A percentile compares a stretch with the other conserved stretches of the same genome.
Conservation (phyloP, 2,329 filamentous ascomycete species). For the Chaetomium globosum region DNA sequence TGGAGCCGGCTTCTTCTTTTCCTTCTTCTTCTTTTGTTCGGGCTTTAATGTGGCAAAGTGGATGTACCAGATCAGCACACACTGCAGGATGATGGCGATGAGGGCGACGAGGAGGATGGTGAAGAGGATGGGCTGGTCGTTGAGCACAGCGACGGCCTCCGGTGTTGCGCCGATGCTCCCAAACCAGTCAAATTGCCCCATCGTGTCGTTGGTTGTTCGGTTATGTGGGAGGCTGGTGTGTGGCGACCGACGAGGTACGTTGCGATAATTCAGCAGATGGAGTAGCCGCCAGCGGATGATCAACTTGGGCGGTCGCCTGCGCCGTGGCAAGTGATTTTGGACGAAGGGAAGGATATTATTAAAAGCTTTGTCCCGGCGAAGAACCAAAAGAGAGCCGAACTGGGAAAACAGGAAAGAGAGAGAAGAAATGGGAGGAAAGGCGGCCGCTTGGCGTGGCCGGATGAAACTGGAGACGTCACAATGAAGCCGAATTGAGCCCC, state of each 20-base stretch:
- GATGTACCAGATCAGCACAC: conserved; percentile 58
- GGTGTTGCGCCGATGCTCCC: conserved; percentile 59
- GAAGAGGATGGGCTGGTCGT: conserved; percentile 64
- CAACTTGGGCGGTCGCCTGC: conserved; percentile 23
- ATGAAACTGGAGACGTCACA: conserved; percentile 40
- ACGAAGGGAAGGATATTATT: conserved; percentile 18
- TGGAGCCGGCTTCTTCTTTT: conserved; percentile 45
- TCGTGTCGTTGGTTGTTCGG: conserved; percentile 31
- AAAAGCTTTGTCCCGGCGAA: not conserved
- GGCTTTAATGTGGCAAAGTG: conserved; percentile 63
- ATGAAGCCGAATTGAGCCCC: conserved; percentile 27
- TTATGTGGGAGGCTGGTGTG: conserved; percentile 2
- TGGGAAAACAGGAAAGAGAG: conserved; percentile 18
- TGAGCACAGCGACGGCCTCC: conserved; percentile 61
- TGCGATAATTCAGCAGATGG: not conserved
- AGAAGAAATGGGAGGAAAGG: conserved; percentile 29
- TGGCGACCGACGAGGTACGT: not conserved
- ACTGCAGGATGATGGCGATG: conserved; percentile 51
- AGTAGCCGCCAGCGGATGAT: conserved; percentile 15
- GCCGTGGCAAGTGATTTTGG: conserved; percentile 18
- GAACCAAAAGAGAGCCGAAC: conserved; percentile 5
- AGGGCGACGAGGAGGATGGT: conserved; percentile 60
- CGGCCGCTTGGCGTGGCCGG: conserved; percentile 25
- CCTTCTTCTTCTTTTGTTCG: conserved; percentile 60
- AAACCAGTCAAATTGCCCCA: conserved; percentile 62